Evolutionary conservation across 257 asterid genomes (phyloP), one percentile per base, ranked within the genome.

Genomic region (Cordia subcordata): DNA sequence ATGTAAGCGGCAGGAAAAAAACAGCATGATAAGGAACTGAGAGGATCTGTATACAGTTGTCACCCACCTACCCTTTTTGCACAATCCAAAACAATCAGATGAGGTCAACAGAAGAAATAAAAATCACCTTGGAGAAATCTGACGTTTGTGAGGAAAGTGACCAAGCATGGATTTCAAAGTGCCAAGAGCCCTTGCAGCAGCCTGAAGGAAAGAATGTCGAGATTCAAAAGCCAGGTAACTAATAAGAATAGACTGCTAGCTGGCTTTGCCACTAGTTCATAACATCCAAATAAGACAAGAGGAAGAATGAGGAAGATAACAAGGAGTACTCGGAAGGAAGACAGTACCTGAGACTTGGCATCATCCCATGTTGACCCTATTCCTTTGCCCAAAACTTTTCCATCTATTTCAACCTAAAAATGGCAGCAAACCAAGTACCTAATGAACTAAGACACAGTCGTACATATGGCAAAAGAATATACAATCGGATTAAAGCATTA

Each of bases 101-200:
- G 21, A 21, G n/a, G n/a, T n/a, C n/a, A n/a, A n/a, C n/a, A n/a
- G n/a, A 68, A 63, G 64, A 50, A 66, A 65, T 70, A 69, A 11
- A 55, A 74, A 85, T 81, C 74, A 84, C 99, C 94, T 85, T 3
- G 92, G 94, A 73, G 95, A 86, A 69, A 72, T 87, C 61, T 82
- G 97, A 64, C 73, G 94, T 75, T 82, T 77, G 71, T 81, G 81
- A 67, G 95, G 68, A 66, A 69, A 72, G 65, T 71, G 90, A 64
- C 80, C 83, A 9, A 70, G 75, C 81, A 66, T 84, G 71, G 94
- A 70, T 68, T 79, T 82, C 78, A 93, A 68, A 70, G 86, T 75
- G 58, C 75, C 88, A 66, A 89, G 86, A 68, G 99, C 99, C 68
- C 76, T 82, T 57, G 86, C 99, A 69, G 97, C 94, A 75, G 99